Evolutionary conservation across 257 asterid genomes (phyloP), one percentile per base, ranked within the genome.

Genomic region (Solanum chiquidenum): DNA sequence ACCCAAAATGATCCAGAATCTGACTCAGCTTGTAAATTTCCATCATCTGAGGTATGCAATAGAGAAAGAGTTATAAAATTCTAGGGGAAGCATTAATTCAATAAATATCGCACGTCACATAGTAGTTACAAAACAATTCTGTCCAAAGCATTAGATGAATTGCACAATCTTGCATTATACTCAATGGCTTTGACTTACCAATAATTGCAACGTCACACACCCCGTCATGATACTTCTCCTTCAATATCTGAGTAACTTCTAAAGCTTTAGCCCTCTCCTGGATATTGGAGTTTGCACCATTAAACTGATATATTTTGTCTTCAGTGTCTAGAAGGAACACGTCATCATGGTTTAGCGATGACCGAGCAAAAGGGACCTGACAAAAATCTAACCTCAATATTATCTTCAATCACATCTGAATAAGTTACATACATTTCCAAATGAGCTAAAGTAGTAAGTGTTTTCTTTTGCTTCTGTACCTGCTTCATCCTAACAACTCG

Each of bases 1-100:
- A 96, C 96, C 99, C 99, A 97, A 80, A 97, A 97, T 79, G 93
- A 98, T 91, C 99, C 99, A 89, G 99, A 95, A 94, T 93, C 99
- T 13, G 98, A 91, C 92, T 97, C 99, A 7, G 99, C 95, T 91
- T 94, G 98, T 89, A 97, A 89, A 62, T 97, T 97, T 38, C 99
- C 99, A 91, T 97, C 99, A 91, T 97, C 99, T 97, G 94, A 66
- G 83, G 20, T 18, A 46, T 80, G 29, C 85, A 80, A 80, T 18
- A 80, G 29, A 18, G 18, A 29, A 29, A 14, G 21, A 42, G 9
- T 66, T 27, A 29, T n/a, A 66, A 21, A 85, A 66, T 7, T 4
- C 27, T 25, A 34, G 9, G 5, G 33, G 62, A 34, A 68, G 80
- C 9, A 60, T 64, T 37, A 75, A 40, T n/a, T 38, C 58, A n/a